Conservation (phyloP, 2,329 filamentous ascomycete genomes). For the Paramyrothecium roridum region DNA sequence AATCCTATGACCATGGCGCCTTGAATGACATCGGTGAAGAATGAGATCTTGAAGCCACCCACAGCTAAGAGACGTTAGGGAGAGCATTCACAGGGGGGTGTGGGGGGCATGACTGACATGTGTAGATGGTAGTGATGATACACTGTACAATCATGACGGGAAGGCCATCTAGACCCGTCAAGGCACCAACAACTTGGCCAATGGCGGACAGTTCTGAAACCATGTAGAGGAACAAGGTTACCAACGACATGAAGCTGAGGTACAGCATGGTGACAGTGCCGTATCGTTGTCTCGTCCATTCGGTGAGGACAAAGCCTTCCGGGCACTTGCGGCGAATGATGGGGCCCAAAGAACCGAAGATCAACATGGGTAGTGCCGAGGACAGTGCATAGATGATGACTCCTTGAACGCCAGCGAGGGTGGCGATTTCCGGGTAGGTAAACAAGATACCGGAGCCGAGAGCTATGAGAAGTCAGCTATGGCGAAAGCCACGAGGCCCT, state of each 20-base stretch:
- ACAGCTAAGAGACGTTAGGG: conserved; percentile 50
- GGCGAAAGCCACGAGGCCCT: conserved; percentile 9
- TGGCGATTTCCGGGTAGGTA: conserved; percentile 77
- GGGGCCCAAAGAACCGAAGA: conserved; percentile 72
- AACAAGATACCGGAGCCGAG: conserved; percentile 83
- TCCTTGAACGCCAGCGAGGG: conserved; percentile 75
- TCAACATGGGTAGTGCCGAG: conserved; percentile 67
- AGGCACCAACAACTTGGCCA: conserved; percentile 70
- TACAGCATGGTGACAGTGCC: conserved; percentile 67
- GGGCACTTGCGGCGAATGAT: conserved; percentile 78
- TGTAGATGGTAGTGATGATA: conserved; percentile 77
- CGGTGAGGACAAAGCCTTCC: conserved; percentile 79
- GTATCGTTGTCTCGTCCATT: conserved; percentile 80
- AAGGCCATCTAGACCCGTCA: conserved; percentile 73
- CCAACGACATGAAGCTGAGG: conserved; percentile 72
- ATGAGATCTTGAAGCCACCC: conserved; percentile 80
- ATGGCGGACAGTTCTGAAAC: conserved; percentile 78
- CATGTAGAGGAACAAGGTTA: conserved; percentile 86
- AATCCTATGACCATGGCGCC: conserved; percentile 74
- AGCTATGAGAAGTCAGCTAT: conserved; percentile 56
- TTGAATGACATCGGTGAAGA: conserved; percentile 80
- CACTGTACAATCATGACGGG: conserved; percentile 77
- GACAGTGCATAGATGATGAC: conserved; percentile 73
- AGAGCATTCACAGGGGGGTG: no score
- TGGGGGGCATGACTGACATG: conserved; percentile 49